phyloP scores from a whole-genome alignment of 495 filamentous ascomycete species.

The Cryomyces minteri region DNA sequence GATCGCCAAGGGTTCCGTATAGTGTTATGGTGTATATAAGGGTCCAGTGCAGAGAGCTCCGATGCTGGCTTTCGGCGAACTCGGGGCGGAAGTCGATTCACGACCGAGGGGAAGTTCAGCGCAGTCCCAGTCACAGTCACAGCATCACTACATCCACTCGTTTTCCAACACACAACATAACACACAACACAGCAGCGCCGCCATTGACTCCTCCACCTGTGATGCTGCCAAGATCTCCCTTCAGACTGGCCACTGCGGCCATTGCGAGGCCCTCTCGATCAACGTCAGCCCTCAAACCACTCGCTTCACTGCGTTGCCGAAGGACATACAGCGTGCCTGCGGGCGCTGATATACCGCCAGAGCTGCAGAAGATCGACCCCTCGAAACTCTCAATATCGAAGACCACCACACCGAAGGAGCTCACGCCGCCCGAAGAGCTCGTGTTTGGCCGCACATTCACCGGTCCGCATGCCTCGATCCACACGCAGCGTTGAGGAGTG shows the following conservation, averaged over 20 bases:
- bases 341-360: slow-evolving; percentile 24
- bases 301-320: slow-evolving; percentile 12
- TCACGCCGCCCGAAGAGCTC: slow-evolving; percentile 56
- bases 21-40: too few relatives aligned
- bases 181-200: too few relatives aligned
- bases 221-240: neutral
- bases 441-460: slow-evolving; percentile 82
- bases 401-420: slow-evolving; percentile 55
- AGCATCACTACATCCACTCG: too few relatives aligned
- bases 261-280: neutral
- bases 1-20: too few relatives aligned
- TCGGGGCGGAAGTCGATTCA: too few relatives aligned
- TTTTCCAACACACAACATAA: too few relatives aligned
- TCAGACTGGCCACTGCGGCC: neutral
- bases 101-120: too few relatives aligned
- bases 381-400: slow-evolving; percentile 55
- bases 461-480: slow-evolving; percentile 26
- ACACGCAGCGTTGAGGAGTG: neutral
- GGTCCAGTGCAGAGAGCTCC: too few relatives aligned
- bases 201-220: too few relatives aligned
- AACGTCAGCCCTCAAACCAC: slow-evolving; percentile 18
- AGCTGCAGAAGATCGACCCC: slow-evolving; percentile 47
- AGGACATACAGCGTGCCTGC: slow-evolving; percentile 15
- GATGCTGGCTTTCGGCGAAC: too few relatives aligned
- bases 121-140: too few relatives aligned